phyloP scores from a whole-genome alignment of 257 asterid genomes.

The Solanum arcanum region DNA sequence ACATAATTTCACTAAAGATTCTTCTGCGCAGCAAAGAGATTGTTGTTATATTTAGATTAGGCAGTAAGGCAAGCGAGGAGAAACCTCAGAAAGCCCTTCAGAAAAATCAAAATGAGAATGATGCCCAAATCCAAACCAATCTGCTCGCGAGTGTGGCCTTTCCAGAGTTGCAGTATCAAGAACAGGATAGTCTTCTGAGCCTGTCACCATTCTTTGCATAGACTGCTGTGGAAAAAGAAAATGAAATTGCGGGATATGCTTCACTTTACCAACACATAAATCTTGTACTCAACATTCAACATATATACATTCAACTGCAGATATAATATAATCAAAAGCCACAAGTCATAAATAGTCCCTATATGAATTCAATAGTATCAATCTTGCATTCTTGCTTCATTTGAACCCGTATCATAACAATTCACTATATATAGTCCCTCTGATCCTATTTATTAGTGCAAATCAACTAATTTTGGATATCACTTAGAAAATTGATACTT shows the following conservation, averaged over 20 bases:
- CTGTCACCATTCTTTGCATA: constrained; percentile 18
- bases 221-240: constrained; percentile 7
- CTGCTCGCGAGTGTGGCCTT: constrained; percentile 12
- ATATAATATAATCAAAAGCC: not conserved
- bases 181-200: constrained; percentile 22
- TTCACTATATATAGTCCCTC: not conserved
- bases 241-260: not conserved
- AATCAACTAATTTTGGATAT: not conserved
- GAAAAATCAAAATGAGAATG: constrained; percentile 19
- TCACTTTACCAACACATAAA: not conserved
- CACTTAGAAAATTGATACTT: not conserved
- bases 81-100: constrained; percentile 33
- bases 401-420: not conserved
- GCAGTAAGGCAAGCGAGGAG: not conserved
- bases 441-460: not conserved
- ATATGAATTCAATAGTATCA: not conserved
- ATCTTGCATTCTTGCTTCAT: not conserved
- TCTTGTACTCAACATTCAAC: not conserved
- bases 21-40: not conserved
- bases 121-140: constrained; percentile 16
- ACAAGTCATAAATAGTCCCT: no score
- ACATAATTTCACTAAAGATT: not conserved
- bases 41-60: not conserved
- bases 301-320: not conserved
- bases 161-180: constrained; percentile 18